Conservation (phyloP, 2,329 filamentous ascomycete species). For the Beauveria caledonica region DNA sequence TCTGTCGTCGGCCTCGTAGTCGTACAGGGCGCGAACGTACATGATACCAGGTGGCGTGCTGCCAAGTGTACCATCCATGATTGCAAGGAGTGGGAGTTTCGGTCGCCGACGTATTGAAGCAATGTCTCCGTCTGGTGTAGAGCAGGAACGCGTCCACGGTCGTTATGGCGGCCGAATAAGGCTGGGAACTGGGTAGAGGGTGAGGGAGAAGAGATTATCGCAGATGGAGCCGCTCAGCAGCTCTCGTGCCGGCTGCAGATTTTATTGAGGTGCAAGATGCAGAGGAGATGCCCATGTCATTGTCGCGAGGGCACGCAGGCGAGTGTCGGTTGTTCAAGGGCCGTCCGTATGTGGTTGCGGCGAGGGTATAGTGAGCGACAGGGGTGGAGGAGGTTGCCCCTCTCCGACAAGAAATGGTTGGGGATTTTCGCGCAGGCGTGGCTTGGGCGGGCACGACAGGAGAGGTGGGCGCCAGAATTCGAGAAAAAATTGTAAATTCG, state of each 20-base stretch:
- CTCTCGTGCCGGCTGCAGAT: conserved; percentile 9
- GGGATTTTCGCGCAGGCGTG: conserved; percentile 9
- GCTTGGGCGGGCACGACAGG: not conserved
- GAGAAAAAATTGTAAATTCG: not conserved
- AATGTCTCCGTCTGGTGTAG: not conserved
- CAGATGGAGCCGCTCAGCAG: conserved; percentile 4
- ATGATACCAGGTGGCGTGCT: conserved; percentile 59
- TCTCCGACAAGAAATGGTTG: not conserved
- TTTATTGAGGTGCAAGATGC: conserved; percentile 4
- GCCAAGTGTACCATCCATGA: conserved; percentile 55
- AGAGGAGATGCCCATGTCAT: conserved; percentile 8
- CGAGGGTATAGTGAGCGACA: not conserved
- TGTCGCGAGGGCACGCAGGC: conserved; percentile 8
- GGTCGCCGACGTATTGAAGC: not conserved
- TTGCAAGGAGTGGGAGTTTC: conserved; percentile 7
- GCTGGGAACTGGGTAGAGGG: not conserved
- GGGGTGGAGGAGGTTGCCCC: conserved; percentile 3
- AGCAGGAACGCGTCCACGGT: conserved; percentile 10
- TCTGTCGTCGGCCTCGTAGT: conserved; percentile 95
- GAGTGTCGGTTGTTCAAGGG: not conserved
- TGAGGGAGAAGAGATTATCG: not conserved
- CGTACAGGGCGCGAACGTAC: conserved; percentile 93
- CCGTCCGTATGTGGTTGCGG: not conserved
- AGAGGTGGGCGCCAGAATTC: not conserved
- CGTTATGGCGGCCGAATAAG: conserved; percentile 5